Evolutionary conservation across 805 yeast genomes (phyloP).

Genomic region (Wickerhamiella spandovensis): DNA sequence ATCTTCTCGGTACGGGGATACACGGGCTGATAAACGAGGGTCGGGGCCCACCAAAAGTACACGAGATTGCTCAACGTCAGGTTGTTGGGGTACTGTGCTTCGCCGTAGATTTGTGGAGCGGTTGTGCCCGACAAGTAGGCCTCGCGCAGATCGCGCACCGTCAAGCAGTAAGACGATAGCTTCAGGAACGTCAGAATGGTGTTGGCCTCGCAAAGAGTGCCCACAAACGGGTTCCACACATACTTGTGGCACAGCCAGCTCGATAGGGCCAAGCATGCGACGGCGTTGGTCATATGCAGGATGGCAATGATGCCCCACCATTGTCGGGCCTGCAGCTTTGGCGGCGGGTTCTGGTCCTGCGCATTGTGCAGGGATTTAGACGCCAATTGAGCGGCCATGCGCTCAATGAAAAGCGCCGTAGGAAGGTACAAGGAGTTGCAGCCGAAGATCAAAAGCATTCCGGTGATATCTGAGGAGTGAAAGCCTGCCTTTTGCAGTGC

Average conservation of each 20-base stretch:
- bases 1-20: conserved; percentile 28
- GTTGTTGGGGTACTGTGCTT: conserved; percentile 29
- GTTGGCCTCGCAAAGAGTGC: conserved; percentile 30
- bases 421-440: conserved; percentile 26
- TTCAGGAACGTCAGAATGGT: conserved; percentile 31
- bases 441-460: conserved; percentile 19
- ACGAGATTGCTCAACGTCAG: conserved; percentile 25
- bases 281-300: conserved; percentile 24
- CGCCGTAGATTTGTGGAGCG: conserved; percentile 24
- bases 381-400: conserved; percentile 17
- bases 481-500: conserved; percentile 23
- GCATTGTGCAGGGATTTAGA: neutral
- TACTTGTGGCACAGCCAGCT: conserved; percentile 17
- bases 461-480: conserved; percentile 21
- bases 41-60: conserved; percentile 35
- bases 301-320: conserved; percentile 23
- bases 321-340: conserved; percentile 9
- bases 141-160: conserved; percentile 33
- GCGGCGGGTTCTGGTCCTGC: conserved; percentile 3
- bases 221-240: conserved; percentile 31
- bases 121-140: conserved; percentile 16
- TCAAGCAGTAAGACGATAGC: conserved; percentile 30
- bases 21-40: conserved; percentile 36
- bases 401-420: conserved; percentile 27
- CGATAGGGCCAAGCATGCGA: conserved; percentile 7